Evolutionary conservation across 257 asterid genomes (phyloP), one percentile per base, ranked within the genome.

Genomic region (Petunia secreta): DNA sequence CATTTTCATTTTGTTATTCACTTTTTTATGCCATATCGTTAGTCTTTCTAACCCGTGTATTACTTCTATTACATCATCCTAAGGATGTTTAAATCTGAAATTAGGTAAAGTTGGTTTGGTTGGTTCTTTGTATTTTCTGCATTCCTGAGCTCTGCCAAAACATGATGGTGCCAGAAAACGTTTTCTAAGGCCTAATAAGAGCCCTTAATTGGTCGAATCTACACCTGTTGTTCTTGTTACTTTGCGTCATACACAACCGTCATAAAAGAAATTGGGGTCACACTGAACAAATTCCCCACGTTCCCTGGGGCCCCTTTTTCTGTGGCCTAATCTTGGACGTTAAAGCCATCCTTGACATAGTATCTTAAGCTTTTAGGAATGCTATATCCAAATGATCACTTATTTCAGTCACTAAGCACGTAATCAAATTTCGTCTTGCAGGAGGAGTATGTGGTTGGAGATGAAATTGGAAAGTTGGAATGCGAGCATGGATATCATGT

Each of bases 391-490:
- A 37, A 41, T 66, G 75, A 66, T 3, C 0, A 6, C 7, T 1
- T 15, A 14, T 66, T 41, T 66, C 50, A 14, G 53, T 40, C 6
- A 6, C 37, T 14, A 15, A 66, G 14, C 11, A 40, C 75, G 3
- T 41, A 15, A 3, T 34, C 5, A 62, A 14, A 3, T 36, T 8
- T 1, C 41, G 53, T 41, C 82, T 80, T 86, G 85, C 91, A 95
- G 99, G 99, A 92, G 73, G 99, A 95, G 80, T 95, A 84, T 77
- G 89, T 11, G 4, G 15, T 11, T 0, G 98, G 92, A 39, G 98
- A 93, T 77, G 94, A 91, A 86, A 84, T 88, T 0, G 99, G 95
- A 79, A 88, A 84, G 81, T 75, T 93, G 84, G 88, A 80, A 16
- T 95, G 99, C 80, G 77, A 83, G 54, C 99, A 95, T 68, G 91